Conservation (phyloP, 2,329 filamentous ascomycete species). For the Aureobasidium sp. region DNA sequence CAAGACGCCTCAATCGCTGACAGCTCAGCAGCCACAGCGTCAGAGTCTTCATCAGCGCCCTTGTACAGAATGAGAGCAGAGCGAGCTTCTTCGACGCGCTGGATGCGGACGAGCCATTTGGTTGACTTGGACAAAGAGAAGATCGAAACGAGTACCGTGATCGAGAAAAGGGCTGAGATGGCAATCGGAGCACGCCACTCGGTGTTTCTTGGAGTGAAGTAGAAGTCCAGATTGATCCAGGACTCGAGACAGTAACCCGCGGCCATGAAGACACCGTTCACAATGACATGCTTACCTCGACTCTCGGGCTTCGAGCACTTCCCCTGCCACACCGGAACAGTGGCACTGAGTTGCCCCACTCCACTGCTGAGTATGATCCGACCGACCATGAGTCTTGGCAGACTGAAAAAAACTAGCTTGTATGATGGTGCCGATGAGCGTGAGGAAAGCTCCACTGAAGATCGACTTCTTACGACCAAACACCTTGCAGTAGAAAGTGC, state of each 20-base stretch:
- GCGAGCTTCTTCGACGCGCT: conserved; percentile 34
- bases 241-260: conserved; percentile 51
- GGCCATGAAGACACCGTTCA: conserved; percentile 53
- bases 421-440: conserved; percentile 49
- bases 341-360: conserved; percentile 48
- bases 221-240: conserved; percentile 58
- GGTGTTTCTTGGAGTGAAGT: conserved; percentile 42
- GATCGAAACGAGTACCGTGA: conserved; percentile 33
- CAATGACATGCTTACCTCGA: conserved; percentile 44
- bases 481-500: conserved; percentile 49
- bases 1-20: conserved; percentile 55
- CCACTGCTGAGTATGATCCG: conserved; percentile 51
- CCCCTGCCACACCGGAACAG: conserved; percentile 54
- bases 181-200: conserved; percentile 49
- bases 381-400: conserved; percentile 52
- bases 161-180: conserved; percentile 53
- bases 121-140: conserved; percentile 45
- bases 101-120: conserved; percentile 41
- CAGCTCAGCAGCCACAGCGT: conserved; percentile 48
- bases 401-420: conserved; percentile 50
- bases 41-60: conserved; percentile 41
- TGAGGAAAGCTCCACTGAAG: conserved; percentile 44
- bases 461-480: conserved; percentile 53
- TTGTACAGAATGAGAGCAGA: conserved; percentile 44
- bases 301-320: conserved; percentile 44